A percentile compares a stretch with the other conserved stretches of the same genome.
Evolutionary conservation across 768 basidiomycete species (phyloP).

Genomic region (Amanita pallidorosea): DNA sequence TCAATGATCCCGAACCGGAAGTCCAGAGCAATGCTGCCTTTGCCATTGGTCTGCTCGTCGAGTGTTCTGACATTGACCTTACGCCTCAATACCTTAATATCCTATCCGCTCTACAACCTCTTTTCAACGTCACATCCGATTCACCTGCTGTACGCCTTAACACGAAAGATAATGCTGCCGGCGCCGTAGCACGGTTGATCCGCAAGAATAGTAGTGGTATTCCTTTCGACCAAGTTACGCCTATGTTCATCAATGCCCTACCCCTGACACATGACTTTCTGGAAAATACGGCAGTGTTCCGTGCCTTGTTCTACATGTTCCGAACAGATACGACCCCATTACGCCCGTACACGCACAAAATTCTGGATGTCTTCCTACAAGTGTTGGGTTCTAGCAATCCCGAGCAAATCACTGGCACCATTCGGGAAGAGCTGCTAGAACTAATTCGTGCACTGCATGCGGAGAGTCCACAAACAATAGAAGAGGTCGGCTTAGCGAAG

Average conservation of each 20-base stretch:
- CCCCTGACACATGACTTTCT: conserved; percentile 83
- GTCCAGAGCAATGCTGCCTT: conserved; percentile 96
- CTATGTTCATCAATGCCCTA: conserved; percentile 69
- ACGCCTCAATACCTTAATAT: conserved; percentile 71
- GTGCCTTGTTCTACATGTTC: conserved; percentile 83
- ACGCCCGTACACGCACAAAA: conserved; percentile 63
- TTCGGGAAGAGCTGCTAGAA: conserved; percentile 63
- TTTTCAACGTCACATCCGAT: conserved; percentile 61
- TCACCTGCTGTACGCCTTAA: conserved; percentile 61
- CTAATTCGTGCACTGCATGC: conserved; percentile 63
- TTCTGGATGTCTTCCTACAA: conserved; percentile 70
- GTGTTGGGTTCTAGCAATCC: conserved; percentile 67
- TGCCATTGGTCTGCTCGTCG: conserved; percentile 83
- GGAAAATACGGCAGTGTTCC: conserved; percentile 87
- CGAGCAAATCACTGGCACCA: conserved; percentile 77
- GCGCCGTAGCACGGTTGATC: conserved; percentile 85
- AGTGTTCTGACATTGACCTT: conserved; percentile 76
- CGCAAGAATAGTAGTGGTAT: conserved; percentile 66
- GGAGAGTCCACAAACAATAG: conserved; percentile 70
- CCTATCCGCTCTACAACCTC: conserved; percentile 68
- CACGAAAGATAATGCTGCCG: conserved; percentile 94
- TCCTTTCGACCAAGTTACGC: conserved; percentile 86
- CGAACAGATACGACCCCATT: conserved; percentile 61
- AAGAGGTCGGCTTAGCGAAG: conserved; percentile 60
- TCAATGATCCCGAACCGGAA: conserved; percentile 80